Conservation (phyloP, 495 filamentous ascomycete genomes). For the Neohortaea acidophila region DNA sequence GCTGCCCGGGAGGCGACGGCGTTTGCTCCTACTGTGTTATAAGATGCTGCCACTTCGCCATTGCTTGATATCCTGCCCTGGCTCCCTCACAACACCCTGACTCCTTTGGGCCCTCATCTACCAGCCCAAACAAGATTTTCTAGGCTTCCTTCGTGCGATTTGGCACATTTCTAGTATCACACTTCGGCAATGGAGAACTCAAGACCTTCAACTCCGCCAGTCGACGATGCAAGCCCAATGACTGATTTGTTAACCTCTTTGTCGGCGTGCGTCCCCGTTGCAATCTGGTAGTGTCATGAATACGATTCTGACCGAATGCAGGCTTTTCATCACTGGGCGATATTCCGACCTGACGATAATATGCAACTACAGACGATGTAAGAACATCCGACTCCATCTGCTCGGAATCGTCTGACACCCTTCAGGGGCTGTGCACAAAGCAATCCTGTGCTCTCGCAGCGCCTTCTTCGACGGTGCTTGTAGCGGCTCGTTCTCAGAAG, state of each 20-base stretch:
- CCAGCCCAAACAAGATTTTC: too few relatives aligned
- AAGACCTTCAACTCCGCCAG: neutral
- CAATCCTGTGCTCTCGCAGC: slow-evolving; percentile 27
- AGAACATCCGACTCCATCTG: too few relatives aligned
- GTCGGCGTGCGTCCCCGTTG: slow-evolving; percentile 23
- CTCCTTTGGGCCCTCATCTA: too few relatives aligned
- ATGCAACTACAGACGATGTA: slow-evolving; percentile 25
- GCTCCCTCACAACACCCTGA: too few relatives aligned
- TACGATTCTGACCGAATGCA: slow-evolving; percentile 3
- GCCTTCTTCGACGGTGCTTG: slow-evolving; percentile 30
- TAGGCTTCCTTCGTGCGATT: neutral
- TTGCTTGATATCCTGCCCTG: too few relatives aligned
- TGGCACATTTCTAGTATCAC: too few relatives aligned
- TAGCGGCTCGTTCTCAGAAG: slow-evolving; percentile 23
- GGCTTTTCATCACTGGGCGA: slow-evolving; percentile 20
- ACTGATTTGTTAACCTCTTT: slow-evolving; percentile 26
- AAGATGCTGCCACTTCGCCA: too few relatives aligned
- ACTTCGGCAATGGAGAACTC: slow-evolving; percentile 1
- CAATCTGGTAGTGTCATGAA: slow-evolving; percentile 6
- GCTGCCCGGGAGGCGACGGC: too few relatives aligned
- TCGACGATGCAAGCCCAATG: slow-evolving; percentile 13
- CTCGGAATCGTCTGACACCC: too few relatives aligned
- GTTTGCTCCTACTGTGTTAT: too few relatives aligned
- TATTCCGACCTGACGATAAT: slow-evolving; percentile 30
- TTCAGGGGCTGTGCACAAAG: slow-evolving; percentile 27